Conservation (phyloP, 208 protist species). For the Borovskyia barvae region DNA sequence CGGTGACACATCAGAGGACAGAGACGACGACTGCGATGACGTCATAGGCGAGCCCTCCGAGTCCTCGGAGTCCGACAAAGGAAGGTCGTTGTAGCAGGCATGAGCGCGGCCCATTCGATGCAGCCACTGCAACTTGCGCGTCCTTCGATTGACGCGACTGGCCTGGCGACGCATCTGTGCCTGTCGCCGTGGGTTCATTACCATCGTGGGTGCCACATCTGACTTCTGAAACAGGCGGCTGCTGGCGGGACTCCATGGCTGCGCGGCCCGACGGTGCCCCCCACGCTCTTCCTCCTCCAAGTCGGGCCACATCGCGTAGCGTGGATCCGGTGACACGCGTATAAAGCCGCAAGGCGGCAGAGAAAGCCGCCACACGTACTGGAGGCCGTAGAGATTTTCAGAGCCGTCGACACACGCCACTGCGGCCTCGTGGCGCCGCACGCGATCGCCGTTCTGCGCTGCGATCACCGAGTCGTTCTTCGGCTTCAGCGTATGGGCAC, state of each 20-base stretch:
- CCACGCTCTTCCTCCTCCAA: background rate
- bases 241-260: background rate
- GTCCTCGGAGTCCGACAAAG: constrained; percentile 12
- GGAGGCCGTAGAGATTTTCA: constrained; percentile 72
- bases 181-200: too few relatives aligned
- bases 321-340: constrained; percentile 52
- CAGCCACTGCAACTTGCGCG: constrained; percentile 22
- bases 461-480: background rate
- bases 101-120: constrained; percentile 18
- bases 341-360: constrained; percentile 78
- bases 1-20: too few relatives aligned
- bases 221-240: too few relatives aligned
- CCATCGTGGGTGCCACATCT: too few relatives aligned
- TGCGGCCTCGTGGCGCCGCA: constrained; percentile 30
- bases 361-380: constrained; percentile 60
- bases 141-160: constrained; percentile 18
- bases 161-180: constrained; percentile 22
- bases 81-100: constrained; percentile 24
- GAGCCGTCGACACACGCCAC: constrained; percentile 29
- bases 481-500: background rate
- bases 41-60: too few relatives aligned
- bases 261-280: background rate
- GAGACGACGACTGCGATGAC: constrained; percentile 10
- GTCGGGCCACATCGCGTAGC: constrained; percentile 76
- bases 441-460: background rate